Percentiles rank a stretch among this genome's conserved stretches.
Evolutionary conservation across 225 moss, liverwort and hornwort species (phyloP).

Genomic region (Lunularia cruciata): DNA sequence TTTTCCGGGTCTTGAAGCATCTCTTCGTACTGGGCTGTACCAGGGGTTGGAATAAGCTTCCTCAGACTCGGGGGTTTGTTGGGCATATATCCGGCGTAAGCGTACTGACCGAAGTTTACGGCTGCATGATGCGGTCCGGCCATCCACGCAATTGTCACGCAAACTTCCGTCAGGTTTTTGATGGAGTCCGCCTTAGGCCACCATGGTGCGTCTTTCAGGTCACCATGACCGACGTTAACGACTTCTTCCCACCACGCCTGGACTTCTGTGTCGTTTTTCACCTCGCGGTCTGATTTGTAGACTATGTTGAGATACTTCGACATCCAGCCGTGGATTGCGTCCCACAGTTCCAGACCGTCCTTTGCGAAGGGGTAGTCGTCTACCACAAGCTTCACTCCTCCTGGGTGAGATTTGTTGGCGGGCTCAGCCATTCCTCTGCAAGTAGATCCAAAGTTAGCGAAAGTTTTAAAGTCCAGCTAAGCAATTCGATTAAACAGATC

Average conservation of each 20-base stretch:
- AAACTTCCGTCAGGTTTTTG: conserved; percentile 3
- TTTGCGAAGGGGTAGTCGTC: conserved; percentile 40
- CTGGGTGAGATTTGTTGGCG: conserved; percentile 18
- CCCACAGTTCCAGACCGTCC: conserved; percentile 36
- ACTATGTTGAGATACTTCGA: background rate
- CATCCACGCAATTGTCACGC: conserved; percentile 24
- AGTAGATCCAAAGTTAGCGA: background rate
- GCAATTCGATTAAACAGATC: too few species aligned
- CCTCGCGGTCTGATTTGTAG: conserved; percentile 35
- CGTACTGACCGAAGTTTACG: conserved; percentile 35
- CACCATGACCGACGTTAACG: conserved; percentile 35
- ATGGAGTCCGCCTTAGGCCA: conserved; percentile 35
- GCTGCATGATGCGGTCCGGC: conserved; percentile 29
- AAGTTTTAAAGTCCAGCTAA: too few species aligned
- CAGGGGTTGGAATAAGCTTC: conserved; percentile 24
- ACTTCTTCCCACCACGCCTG: conserved; percentile 34
- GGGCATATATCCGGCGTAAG: conserved; percentile 23
- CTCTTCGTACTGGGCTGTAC: conserved; percentile 5
- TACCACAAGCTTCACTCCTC: conserved; percentile 30
- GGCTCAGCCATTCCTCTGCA: conserved; percentile 31
- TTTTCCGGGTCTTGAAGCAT: conserved; percentile 21
- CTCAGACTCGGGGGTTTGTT: conserved; percentile 24
- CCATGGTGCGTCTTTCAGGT: conserved; percentile 18
- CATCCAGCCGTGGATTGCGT: conserved; percentile 23
- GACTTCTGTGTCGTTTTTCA: conserved; percentile 25